Conservation (phyloP, 345 rosid genomes). For the Syzygium aromaticum region DNA sequence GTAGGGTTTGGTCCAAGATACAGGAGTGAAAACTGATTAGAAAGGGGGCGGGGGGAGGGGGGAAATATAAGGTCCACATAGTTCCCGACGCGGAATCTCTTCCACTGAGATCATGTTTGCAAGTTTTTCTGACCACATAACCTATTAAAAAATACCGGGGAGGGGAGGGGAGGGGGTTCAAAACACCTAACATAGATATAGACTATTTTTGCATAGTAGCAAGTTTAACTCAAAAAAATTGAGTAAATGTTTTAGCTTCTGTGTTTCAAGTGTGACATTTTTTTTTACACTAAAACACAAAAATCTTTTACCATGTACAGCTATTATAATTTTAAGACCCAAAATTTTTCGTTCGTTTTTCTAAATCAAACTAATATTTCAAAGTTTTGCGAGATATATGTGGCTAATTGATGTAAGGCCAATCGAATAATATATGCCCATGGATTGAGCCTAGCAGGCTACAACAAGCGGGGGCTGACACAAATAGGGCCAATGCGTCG, state of each 20-base stretch:
- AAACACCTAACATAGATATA: neutral
- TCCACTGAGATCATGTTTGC: neutral
- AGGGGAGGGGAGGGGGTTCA: neutral
- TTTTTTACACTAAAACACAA: neutral
- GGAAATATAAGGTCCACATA: neutral
- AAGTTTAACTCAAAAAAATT: neutral
- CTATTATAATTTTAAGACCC: neutral
- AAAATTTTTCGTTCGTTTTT: neutral
- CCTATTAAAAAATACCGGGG: neutral
- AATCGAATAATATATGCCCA: too few species aligned
- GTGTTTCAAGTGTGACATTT: neutral
- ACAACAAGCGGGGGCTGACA: slow-evolving; percentile 4
- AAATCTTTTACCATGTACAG: neutral
- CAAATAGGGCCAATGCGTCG: slow-evolving; percentile 4
- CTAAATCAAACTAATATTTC: neutral
- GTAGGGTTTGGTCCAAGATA: neutral
- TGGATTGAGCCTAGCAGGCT: too few species aligned
- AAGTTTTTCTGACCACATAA: neutral
- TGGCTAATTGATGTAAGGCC: neutral
- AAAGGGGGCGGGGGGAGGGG: neutral
- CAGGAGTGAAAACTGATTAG: neutral
- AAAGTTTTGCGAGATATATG: neutral
- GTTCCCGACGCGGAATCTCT: neutral
- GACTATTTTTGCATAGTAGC: neutral
- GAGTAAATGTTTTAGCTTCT: neutral